These are phyloP conservation scores for Carpinus fangiana DNA, from an alignment of 306 rosid species.

Conservation along the genomic window DNA sequence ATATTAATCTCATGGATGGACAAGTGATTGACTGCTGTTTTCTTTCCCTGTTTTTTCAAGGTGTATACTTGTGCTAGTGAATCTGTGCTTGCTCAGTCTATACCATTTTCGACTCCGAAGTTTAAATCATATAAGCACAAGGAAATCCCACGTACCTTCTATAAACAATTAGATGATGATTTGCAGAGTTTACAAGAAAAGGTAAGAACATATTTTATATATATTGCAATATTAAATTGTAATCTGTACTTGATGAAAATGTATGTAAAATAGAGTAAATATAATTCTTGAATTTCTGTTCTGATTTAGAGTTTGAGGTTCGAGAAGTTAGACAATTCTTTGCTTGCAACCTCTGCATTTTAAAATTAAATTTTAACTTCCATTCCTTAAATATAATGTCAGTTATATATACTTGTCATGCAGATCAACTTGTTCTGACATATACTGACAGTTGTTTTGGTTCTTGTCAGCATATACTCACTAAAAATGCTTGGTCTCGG, in stretches of 20 bases:
- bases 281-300: background rate
- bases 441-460: constrained; percentile 32
- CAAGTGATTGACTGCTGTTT: constrained; percentile 8
- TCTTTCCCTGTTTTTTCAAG: constrained; percentile 39
- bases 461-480: constrained; percentile 50
- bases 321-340: background rate
- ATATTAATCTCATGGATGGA: background rate
- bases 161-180: constrained; percentile 22
- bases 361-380: background rate
- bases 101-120: constrained; percentile 67
- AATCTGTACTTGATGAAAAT: background rate
- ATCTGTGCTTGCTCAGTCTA: constrained; percentile 59
- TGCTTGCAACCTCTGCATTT: background rate
- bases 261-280: background rate
- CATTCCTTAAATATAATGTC: background rate
- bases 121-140: constrained; percentile 48
- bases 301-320: background rate
- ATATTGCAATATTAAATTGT: background rate
- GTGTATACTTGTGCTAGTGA: constrained; percentile 78
- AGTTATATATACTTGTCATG: background rate
- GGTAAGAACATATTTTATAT: constrained; percentile 44
- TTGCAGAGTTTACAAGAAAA: constrained; percentile 39
- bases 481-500: constrained; percentile 40
- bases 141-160: constrained; percentile 34
- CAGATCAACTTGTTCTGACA: background rate